A percentile compares a stretch with the other conserved stretches of the same genome.
Conservation (phyloP, 179 eudicot genomes). For the Actinidia polygama region DNA sequence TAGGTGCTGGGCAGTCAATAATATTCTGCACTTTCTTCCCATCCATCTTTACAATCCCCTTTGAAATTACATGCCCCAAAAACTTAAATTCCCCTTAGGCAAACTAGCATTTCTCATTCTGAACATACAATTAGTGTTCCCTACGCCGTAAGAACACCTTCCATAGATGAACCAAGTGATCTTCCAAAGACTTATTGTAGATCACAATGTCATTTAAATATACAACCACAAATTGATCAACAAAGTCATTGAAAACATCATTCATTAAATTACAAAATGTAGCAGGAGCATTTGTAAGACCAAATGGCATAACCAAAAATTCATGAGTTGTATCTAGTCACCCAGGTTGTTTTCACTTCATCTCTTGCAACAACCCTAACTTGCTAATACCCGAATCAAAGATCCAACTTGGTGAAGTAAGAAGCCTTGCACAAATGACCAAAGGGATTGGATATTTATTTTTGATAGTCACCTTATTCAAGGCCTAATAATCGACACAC, state of each 20-base stretch:
- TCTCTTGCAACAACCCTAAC: background rate
- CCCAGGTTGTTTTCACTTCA: background rate
- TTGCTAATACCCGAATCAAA: slow-evolving; percentile 13
- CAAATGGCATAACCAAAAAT: too few relatives aligned
- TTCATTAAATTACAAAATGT: too few relatives aligned
- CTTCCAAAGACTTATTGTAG: too few relatives aligned
- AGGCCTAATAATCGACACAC: slow-evolving; percentile 5
- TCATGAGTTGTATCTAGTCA: background rate
- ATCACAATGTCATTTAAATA: too few relatives aligned
- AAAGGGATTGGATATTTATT: too few relatives aligned
- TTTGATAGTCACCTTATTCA: too few relatives aligned
- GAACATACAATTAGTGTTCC: background rate
- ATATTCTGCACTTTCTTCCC: background rate
- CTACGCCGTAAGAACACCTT: background rate
- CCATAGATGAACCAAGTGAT: background rate
- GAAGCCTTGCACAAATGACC: too few relatives aligned
- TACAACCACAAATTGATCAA: too few relatives aligned
- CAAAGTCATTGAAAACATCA: too few relatives aligned
- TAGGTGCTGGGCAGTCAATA: background rate
- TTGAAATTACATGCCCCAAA: slow-evolving; percentile 1
- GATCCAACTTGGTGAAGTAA: too few relatives aligned
- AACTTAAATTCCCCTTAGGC: background rate
- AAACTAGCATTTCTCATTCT: slow-evolving; percentile 23
- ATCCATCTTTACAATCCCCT: slow-evolving; percentile 6
- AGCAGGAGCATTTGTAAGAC: too few relatives aligned